These are phyloP conservation scores for Tetrahymena elliotti DNA, from an alignment of 73 alveolate species.

Conservation along the genomic window DNA sequence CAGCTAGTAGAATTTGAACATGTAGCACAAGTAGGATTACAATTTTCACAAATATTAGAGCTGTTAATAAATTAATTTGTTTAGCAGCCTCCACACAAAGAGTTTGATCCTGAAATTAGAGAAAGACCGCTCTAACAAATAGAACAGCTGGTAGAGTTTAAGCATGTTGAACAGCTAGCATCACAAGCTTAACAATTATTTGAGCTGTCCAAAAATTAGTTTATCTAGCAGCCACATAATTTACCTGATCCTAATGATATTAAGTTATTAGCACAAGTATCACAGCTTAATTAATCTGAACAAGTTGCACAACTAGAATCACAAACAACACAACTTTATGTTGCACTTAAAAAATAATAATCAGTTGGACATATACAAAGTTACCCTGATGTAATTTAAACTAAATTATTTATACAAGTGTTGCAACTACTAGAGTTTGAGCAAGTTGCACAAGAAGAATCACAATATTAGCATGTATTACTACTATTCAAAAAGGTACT, in stretches of 20 bases:
- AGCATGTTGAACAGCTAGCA: background rate
- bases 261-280: background rate
- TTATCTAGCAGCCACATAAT: background rate
- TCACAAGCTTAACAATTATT: background rate
- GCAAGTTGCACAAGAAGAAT: background rate
- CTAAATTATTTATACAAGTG: background rate
- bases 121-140: background rate
- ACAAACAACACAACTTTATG: background rate
- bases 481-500: background rate
- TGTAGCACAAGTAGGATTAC: background rate
- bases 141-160: background rate
- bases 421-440: background rate
- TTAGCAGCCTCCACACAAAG: background rate
- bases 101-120: background rate
- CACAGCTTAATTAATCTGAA: background rate
- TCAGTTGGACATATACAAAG: background rate
- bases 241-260: background rate
- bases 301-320: background rate
- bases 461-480: background rate
- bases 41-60: background rate
- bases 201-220: background rate
- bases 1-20: background rate
- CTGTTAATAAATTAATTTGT: too few relatives aligned
- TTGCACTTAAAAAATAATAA: background rate
- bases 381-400: too few relatives aligned